Evolutionary conservation across 2,329 filamentous ascomycete genomes (phyloP), one percentile per base, ranked within the genome.

Genomic region (Stagonosporopsis tanaceti): DNA sequence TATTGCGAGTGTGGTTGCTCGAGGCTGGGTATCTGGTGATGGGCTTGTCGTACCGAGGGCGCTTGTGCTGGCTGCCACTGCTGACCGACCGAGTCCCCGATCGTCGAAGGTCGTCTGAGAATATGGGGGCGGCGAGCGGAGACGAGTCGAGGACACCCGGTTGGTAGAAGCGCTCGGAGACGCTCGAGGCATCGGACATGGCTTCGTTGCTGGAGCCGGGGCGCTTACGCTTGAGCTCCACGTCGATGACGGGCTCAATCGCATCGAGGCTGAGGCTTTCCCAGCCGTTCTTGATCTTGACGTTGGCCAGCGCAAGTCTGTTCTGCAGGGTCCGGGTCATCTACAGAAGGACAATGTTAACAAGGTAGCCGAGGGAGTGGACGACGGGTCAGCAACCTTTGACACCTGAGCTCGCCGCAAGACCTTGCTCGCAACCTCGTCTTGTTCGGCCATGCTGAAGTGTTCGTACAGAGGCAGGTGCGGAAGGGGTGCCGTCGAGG

Each of bases 211-310:
- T 82, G 65, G 81, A 82, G 64, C 82, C 81, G 52, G 88, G 82
- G 68, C 90, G 85, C 78, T 89, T 90, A 67, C 88, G 85, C 79
- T 89, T 87, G 74, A 93, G 83, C 78, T 94, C 87, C 73, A 93
- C 86, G 73, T 94, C 89, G 62, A 94, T 81, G 75, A 89, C 90
- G 48, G 92, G 92, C 78, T 96, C 92, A 79, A 97, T 92, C 60
- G 84, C 88, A 75, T 93, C 91, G 71, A 96, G 86, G 62, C 90
- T 91, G 75, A 96, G 85, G 77, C 95, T 91, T 78, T 97, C 90
- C 89, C 93, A 96, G 75, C 93, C 93, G 80, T 96, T 90, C 79
- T 96, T 93, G 66, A 95, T 93, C 81, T 98, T 98, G 85, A 97
- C 95, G 78, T 96, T 95, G 75, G 95, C 95, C 63, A 98, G 87